A percentile compares a stretch with the other conserved stretches of the same genome.
Conservation (phyloP, 768 basidiomycete species). For the Podaxis pistillaris region DNA sequence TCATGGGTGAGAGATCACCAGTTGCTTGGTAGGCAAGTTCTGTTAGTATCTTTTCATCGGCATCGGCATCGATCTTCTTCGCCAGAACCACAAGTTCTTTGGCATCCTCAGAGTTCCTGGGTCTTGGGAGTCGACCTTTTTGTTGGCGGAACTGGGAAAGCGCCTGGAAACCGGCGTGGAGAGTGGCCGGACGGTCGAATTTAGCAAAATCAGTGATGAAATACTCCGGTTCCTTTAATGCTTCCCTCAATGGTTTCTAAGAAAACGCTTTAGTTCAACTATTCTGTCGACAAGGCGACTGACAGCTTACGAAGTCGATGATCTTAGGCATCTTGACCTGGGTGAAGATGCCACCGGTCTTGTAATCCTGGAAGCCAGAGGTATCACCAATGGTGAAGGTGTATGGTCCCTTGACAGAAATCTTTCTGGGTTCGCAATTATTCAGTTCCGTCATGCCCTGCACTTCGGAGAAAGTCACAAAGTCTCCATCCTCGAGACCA, state of each 20-base stretch:
- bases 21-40: slow-evolving; percentile 90
- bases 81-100: slow-evolving; percentile 67
- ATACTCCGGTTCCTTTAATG: slow-evolving; percentile 75
- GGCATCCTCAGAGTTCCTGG: slow-evolving; percentile 83
- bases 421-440: slow-evolving; percentile 85
- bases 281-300: neutral
- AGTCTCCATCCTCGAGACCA: slow-evolving; percentile 98
- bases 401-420: slow-evolving; percentile 95
- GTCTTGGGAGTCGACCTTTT: slow-evolving; percentile 69
- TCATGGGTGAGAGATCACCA: slow-evolving; percentile 86
- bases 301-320: slow-evolving; percentile 78
- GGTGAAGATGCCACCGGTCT: slow-evolving; percentile 89
- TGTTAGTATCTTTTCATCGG: slow-evolving; percentile 76
- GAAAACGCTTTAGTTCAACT: neutral
- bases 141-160: slow-evolving; percentile 73
- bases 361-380: slow-evolving; percentile 70
- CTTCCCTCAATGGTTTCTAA: slow-evolving; percentile 93
- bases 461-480: slow-evolving; percentile 93
- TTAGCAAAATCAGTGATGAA: slow-evolving; percentile 98
- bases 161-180: slow-evolving; percentile 95
- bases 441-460: slow-evolving; percentile 94
- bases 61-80: slow-evolving; percentile 73
- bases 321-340: slow-evolving; percentile 99
- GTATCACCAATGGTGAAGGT: slow-evolving; percentile 97
- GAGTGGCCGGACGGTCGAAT: slow-evolving; percentile 86